A percentile compares a stretch with the other conserved stretches of the same genome.
Evolutionary conservation across 129 eudicot genomes (phyloP).

Genomic region (Artemisia tridentata): DNA sequence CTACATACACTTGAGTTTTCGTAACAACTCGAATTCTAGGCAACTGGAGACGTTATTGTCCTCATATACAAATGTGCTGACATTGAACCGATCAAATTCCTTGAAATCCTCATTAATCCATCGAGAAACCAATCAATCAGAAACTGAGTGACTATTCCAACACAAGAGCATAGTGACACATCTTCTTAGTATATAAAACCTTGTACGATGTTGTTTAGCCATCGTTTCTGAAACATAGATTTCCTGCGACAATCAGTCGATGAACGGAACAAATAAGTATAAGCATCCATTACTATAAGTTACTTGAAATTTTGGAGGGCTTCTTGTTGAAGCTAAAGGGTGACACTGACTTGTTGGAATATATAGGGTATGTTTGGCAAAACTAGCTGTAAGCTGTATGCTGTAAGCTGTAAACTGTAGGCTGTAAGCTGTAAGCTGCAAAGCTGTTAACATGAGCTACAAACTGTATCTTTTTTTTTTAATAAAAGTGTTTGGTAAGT

Average conservation of each 20-base stretch:
- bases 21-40: too few relatives aligned
- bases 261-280: conserved; percentile 19
- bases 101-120: background rate
- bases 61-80: too few relatives aligned
- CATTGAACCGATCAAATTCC: background rate
- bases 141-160: conserved; percentile 46
- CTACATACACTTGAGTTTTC: too few relatives aligned
- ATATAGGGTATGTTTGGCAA: too few relatives aligned
- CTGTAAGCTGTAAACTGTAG: too few relatives aligned
- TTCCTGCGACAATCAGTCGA: conserved; percentile 34
- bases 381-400: too few relatives aligned
- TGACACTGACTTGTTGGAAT: conserved; percentile 9
- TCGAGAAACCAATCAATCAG: conserved; percentile 22
- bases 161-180: conserved; percentile 62
- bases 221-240: conserved; percentile 37
- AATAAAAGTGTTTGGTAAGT: too few relatives aligned
- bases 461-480: too few relatives aligned
- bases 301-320: conserved; percentile 10
- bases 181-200: conserved; percentile 53
- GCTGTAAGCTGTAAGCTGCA: too few relatives aligned
- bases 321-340: conserved; percentile 18
- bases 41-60: too few relatives aligned
- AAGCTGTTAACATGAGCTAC: too few relatives aligned
- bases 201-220: conserved; percentile 51
- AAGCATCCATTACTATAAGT: conserved; percentile 23